Evolutionary conservation across 805 yeast species (phyloP).

Genomic region (Wickerhamiella shivajii): DNA sequence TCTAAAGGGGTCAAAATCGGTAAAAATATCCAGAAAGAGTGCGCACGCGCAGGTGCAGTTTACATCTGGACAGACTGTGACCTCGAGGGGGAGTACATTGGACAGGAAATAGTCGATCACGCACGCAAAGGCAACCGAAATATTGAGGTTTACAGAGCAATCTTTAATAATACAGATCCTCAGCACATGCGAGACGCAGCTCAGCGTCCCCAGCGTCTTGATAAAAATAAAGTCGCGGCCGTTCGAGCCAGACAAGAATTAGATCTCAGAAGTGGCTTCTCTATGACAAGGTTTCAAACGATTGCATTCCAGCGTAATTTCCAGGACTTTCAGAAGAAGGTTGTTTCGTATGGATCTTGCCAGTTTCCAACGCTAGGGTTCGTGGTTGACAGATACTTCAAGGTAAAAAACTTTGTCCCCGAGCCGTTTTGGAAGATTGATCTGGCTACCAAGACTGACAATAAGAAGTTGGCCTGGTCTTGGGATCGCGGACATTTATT

Average conservation of each 20-base stretch:
- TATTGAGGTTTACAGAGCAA: slow-evolving; percentile 55
- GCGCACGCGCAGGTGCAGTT: slow-evolving; percentile 41
- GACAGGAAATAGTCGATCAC: slow-evolving; percentile 63
- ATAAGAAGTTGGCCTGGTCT: slow-evolving; percentile 31
- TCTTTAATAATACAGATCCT: slow-evolving; percentile 75
- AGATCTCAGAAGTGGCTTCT: slow-evolving; percentile 77
- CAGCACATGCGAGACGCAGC: slow-evolving; percentile 66
- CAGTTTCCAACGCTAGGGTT: slow-evolving; percentile 96
- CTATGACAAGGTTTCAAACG: slow-evolving; percentile 73
- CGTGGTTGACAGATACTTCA: slow-evolving; percentile 77
- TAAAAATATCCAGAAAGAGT: slow-evolving; percentile 52
- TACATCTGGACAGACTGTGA: slow-evolving; percentile 99
- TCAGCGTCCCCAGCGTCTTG: slow-evolving; percentile 43
- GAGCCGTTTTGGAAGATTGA: slow-evolving; percentile 73
- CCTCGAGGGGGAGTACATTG: slow-evolving; percentile 90
- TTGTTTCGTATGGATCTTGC: slow-evolving; percentile 77
- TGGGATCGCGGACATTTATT: slow-evolving; percentile 67
- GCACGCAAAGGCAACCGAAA: slow-evolving; percentile 40
- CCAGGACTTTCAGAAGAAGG: slow-evolving; percentile 12
- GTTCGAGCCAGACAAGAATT: slow-evolving; percentile 76
- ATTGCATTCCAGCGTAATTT: slow-evolving; percentile 27
- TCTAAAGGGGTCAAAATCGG: slow-evolving; percentile 35
- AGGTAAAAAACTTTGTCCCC: slow-evolving; percentile 54
- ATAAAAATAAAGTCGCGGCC: slow-evolving; percentile 61
- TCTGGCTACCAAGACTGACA: slow-evolving; percentile 28